Evolutionary conservation across 139 green algal genomes (phyloP), one percentile per base, ranked within the genome.

Genomic region (Micractinium sp.): DNA sequence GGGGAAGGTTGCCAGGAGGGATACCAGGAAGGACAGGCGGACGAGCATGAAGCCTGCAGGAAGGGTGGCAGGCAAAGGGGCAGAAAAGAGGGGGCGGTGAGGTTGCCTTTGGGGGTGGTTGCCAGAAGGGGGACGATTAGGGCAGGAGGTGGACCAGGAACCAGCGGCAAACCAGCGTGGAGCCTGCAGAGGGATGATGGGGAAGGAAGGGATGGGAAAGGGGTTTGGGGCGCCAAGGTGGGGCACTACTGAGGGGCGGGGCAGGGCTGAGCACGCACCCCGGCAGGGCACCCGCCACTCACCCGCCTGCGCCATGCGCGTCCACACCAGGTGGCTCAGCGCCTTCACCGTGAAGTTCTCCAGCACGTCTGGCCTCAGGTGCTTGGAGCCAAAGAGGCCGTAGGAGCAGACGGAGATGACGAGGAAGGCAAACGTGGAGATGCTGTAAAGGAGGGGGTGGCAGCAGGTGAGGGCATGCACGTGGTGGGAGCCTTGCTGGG

Each of bases 391-490:
- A 60, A 91, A 91, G 0, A 91, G 25, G 36, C 83, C 89, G 80
- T 74, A 89, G 36, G 82, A 91, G 82, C 69, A 91, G 56, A 91
- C 69, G 5, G 85, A 84, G 80, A 91, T 91, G 85, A 90, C 22
- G 12, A 90, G 87, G 80, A 87, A 87, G 67, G 87, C 71, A 9
- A 66, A 25, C 0, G 66, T 80, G 56, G 85, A 61, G 16, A 88
- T 73, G 81, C 81, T 77, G 81, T 56, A 61, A 16, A 16, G 12
- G 27, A 31, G 61, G 16, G 41, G 39, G 36, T 1, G 66, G 78
- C 22, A 3, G 41, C 3, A 36, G 18, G 66, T 41, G 27, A 35
- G 41, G 41, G 20, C 31, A 80, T 27, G 74, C 16, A 80, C 3
- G n/a, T 4, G 13, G 20, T 20, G 41, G 16, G 38, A 47, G 19